Evolutionary conservation across 2,329 filamentous ascomycete genomes (phyloP).

Genomic region (Colletotrichum incanum): DNA sequence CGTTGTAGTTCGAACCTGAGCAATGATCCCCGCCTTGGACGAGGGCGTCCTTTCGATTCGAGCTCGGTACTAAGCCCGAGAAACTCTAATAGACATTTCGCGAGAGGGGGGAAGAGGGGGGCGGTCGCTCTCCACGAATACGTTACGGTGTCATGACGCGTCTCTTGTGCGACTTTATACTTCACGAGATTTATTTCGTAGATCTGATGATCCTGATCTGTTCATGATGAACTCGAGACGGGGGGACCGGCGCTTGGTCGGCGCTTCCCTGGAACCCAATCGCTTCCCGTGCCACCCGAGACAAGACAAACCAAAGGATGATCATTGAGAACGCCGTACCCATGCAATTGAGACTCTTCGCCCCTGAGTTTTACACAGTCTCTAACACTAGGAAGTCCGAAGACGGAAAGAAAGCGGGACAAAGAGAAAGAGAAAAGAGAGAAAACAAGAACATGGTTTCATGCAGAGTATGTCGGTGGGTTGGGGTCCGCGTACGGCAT

Average conservation of each 20-base stretch:
- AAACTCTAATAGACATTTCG: not conserved
- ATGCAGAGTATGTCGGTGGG: conserved; percentile 50
- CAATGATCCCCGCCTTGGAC: not conserved
- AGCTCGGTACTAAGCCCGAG: not conserved
- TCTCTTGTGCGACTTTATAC: not conserved
- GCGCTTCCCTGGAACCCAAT: conserved; percentile 9
- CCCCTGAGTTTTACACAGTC: not conserved
- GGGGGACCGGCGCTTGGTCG: conserved; percentile 19
- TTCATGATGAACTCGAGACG: conserved; percentile 8
- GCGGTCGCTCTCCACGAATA: not conserved
- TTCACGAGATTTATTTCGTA: conserved; percentile 16
- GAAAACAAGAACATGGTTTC: not conserved
- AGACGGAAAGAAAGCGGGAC: not conserved
- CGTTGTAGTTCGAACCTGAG: not conserved
- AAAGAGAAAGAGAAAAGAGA: not conserved
- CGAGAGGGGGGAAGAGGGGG: no score
- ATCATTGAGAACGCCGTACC: not conserved
- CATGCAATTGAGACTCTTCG: conserved; percentile 2
- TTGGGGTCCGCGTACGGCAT: conserved; percentile 43
- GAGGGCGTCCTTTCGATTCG: not conserved
- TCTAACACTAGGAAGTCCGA: not conserved
- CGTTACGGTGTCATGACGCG: not conserved
- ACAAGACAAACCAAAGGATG: not conserved
- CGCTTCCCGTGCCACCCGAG: not conserved
- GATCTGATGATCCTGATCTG: conserved; percentile 30